Percentiles rank a stretch among this genome's conserved stretches.
Evolutionary conservation across 306 rosid species (phyloP).

Genomic region (Casuarina glauca): DNA sequence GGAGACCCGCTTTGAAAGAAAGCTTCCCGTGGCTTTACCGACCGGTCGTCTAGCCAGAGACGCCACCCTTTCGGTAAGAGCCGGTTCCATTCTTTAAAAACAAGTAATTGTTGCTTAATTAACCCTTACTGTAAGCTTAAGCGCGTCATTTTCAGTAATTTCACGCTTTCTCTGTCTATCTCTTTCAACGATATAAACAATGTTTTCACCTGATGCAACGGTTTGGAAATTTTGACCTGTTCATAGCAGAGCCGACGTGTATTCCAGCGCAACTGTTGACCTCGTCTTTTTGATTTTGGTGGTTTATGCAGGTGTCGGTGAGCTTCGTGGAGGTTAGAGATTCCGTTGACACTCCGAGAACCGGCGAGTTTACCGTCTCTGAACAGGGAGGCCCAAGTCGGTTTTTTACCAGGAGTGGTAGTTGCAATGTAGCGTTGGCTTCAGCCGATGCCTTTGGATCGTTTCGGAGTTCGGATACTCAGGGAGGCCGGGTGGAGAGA

Average conservation of each 20-base stretch:
- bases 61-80: constrained; percentile 59
- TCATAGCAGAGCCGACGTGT: neutral
- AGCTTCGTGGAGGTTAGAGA: constrained; percentile 42
- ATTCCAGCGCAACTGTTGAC: neutral
- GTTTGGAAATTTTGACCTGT: neutral
- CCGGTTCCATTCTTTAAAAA: neutral
- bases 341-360: constrained; percentile 19
- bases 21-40: constrained; percentile 50
- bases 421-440: constrained; percentile 5
- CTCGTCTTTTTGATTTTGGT: neutral
- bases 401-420: constrained; percentile 29
- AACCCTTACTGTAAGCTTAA: no score
- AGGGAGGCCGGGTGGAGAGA: constrained; percentile 23
- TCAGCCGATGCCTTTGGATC: constrained; percentile 16
- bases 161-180: no score
- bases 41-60: constrained; percentile 44
- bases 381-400: constrained; percentile 43
- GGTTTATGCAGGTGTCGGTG: constrained; percentile 42
- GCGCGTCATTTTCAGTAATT: neutral
- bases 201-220: no score
- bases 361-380: constrained; percentile 27
- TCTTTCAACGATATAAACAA: no score
- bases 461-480: constrained; percentile 5
- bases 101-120: neutral
- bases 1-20: constrained; percentile 39